Evolutionary conservation across 148 eudicot species (phyloP), one percentile per base, ranked within the genome.

Genomic region (Diospyros lotus): DNA sequence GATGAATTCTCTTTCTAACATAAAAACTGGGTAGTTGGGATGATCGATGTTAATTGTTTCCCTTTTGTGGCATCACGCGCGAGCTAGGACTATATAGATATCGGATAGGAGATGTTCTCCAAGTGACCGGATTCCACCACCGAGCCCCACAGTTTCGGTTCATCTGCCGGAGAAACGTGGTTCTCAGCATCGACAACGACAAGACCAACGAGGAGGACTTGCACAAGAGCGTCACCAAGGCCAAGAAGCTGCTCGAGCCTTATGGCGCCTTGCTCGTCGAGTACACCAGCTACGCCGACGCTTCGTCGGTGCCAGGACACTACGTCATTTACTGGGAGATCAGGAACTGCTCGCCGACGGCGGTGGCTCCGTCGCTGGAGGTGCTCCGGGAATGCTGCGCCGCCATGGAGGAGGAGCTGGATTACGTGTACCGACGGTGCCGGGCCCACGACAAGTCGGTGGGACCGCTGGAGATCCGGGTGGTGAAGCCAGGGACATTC

Each of bases 321-420:
- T 92, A 92, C 70, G 91, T 92, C 2, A 71, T 92, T 12, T 92
- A 73, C 74, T 90, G 93, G 97, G 95, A 90, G 77, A 77, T 92
- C 56, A 71, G 62, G 12, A 58, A 72, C 13, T 60, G 67, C 50
- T 42, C 58, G 9, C 28, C 2, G 43, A 15, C 9, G 8, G 17
- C 66, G 5, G 3, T 18, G 3, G 10, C 12, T 82, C 1, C 72
- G 74, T 5, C 58, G 51, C 28, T 28, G 0, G 55, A 67, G 7
- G 80, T 84, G 73, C 77, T 92, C 12, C 50, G 53, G 58, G 94
- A 92, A 71, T 92, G 97, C 43, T 92, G 95, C 84, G 64, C 86
- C 39, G 77, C 88, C 0, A 71, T 92, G 8, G 97, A 92, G 73
- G 91, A 87, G 46, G 85, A 80, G 77, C 89, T 92, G 1, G 91